phyloP scores from a whole-genome alignment of 768 basidiomycete genomes.

The Hericium alpestre region DNA sequence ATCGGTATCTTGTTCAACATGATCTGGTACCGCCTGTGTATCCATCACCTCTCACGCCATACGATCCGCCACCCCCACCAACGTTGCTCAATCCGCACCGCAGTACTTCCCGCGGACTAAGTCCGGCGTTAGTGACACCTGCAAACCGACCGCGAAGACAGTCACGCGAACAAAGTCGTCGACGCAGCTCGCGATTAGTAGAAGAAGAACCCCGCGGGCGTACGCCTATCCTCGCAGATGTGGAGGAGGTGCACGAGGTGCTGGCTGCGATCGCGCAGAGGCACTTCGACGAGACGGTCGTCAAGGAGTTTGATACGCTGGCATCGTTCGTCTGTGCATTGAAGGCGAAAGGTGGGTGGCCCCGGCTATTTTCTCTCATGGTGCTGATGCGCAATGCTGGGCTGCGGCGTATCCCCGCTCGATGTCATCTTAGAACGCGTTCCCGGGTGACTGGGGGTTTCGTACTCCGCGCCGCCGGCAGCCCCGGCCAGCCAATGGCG shows the following conservation, averaged over 20 bases:
- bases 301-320: slow-evolving; percentile 74
- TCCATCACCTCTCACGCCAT: slow-evolving; percentile 55
- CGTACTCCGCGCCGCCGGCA: too few species aligned
- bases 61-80: slow-evolving; percentile 63
- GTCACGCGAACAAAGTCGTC: slow-evolving; percentile 44
- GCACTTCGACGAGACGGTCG: slow-evolving; percentile 58
- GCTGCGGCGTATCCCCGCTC: slow-evolving; percentile 4
- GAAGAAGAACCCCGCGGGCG: slow-evolving; percentile 52
- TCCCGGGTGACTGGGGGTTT: not conserved
- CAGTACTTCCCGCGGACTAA: slow-evolving; percentile 38
- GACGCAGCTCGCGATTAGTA: slow-evolving; percentile 61
- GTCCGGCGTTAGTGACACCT: slow-evolving; percentile 41
- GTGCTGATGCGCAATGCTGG: slow-evolving; percentile 1
- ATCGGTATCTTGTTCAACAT: slow-evolving; percentile 64
- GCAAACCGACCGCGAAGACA: slow-evolving; percentile 70
- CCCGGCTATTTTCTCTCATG: slow-evolving; percentile 3
- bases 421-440: not conserved
- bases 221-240: slow-evolving; percentile 59
- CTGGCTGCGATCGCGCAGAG: slow-evolving; percentile 61
- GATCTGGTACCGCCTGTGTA: slow-evolving; percentile 61
- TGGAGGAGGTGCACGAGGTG: slow-evolving; percentile 54
- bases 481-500: not conserved
- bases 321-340: slow-evolving; percentile 72
- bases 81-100: slow-evolving; percentile 41
- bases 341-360: slow-evolving; percentile 31